These are phyloP conservation scores for Rhodotorula sp. DNA, from an alignment of 1,284 basidiomycete genomes.

Conservation along the genomic window DNA sequence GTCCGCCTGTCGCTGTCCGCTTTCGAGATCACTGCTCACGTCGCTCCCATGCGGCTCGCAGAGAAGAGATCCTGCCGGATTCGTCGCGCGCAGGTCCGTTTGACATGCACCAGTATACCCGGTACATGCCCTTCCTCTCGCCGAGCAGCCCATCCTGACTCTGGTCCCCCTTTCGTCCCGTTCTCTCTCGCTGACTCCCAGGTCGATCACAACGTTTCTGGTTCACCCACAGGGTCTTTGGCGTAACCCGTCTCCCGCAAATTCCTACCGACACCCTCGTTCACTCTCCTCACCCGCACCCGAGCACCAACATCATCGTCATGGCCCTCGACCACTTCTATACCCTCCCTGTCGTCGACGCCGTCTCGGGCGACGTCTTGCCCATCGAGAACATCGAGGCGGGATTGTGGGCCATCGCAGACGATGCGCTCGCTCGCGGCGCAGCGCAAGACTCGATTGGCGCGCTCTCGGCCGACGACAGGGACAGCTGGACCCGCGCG, in stretches of 20 bases:
- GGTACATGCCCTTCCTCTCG: slow-evolving; percentile 44
- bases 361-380: slow-evolving; percentile 46
- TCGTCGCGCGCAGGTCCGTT: slow-evolving; percentile 57
- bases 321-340: slow-evolving; percentile 81
- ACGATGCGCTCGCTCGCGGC: slow-evolving; percentile 61
- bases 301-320: slow-evolving; percentile 63
- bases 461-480: slow-evolving; percentile 72
- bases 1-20: slow-evolving; percentile 43
- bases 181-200: slow-evolving; percentile 14
- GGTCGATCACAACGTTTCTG: slow-evolving; percentile 37
- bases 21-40: neutral
- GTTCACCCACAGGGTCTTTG: slow-evolving; percentile 62
- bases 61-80: slow-evolving; percentile 58
- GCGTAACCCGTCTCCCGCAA: slow-evolving; percentile 70
- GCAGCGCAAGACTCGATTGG: slow-evolving; percentile 59
- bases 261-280: slow-evolving; percentile 40
- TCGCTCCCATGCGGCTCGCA: slow-evolving; percentile 29
- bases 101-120: slow-evolving; percentile 60
- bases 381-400: slow-evolving; percentile 63
- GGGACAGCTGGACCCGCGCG: slow-evolving; percentile 84
- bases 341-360: slow-evolving; percentile 66
- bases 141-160: slow-evolving; percentile 16
- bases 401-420: slow-evolving; percentile 64
- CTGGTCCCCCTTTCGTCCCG: slow-evolving; percentile 6
- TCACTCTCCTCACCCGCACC: slow-evolving; percentile 53